These are phyloP conservation scores for Blumeriella jaapii DNA, from an alignment of 2,329 filamentous ascomycete species.

Conservation along the genomic window DNA sequence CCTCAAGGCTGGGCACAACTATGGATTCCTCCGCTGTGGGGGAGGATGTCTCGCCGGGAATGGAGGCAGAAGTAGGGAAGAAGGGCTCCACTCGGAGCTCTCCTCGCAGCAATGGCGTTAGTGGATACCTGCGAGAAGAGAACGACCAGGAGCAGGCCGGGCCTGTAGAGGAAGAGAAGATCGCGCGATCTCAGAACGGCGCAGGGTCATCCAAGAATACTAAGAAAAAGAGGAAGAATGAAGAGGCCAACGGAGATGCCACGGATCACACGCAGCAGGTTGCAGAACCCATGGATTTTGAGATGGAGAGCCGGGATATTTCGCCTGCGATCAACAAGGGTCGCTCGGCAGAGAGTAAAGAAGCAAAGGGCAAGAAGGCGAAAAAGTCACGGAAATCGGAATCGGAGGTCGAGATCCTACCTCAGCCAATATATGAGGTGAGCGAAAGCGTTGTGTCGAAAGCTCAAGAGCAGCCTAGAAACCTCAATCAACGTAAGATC, in stretches of 20 bases:
- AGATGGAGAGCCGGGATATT: conserved; percentile 5
- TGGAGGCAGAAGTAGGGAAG: neutral
- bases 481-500: neutral
- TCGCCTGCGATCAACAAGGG: neutral
- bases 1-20: neutral
- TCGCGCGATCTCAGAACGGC: neutral
- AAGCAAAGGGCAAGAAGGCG: neutral
- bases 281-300: neutral
- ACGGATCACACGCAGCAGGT: neutral
- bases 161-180: neutral
- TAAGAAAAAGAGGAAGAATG: neutral
- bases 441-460: no score
- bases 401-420: no score
- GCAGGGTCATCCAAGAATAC: neutral
- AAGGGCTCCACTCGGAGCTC: neutral
- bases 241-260: neutral
- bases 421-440: no score
- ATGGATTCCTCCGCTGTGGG: conserved; percentile 2
- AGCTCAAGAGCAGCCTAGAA: no score
- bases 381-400: no score
- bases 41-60: neutral
- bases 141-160: neutral
- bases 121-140: no score
- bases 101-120: neutral
- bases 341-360: conserved; percentile 1